These are phyloP conservation scores for Mangifera indica DNA, from an alignment of 345 rosid species.

Conservation along the genomic window DNA sequence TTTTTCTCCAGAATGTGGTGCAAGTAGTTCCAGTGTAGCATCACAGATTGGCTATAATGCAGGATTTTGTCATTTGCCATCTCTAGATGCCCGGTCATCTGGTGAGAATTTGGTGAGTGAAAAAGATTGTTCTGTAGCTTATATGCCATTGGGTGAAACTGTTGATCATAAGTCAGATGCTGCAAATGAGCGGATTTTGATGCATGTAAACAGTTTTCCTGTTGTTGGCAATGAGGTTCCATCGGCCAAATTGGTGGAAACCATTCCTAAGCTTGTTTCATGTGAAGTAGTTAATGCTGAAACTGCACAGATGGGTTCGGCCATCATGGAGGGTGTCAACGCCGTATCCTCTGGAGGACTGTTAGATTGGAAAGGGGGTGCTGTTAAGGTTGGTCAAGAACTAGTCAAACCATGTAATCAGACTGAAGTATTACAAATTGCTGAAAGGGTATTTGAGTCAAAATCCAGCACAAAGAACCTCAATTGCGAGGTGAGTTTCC, in stretches of 20 bases:
- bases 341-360: slow-evolving; percentile 24
- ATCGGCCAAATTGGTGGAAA: slow-evolving; percentile 29
- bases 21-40: slow-evolving; percentile 36
- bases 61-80: slow-evolving; percentile 19
- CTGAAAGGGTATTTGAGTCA: slow-evolving; percentile 33
- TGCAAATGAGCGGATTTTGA: slow-evolving; percentile 24
- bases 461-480: slow-evolving; percentile 42
- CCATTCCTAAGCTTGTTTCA: slow-evolving; percentile 23
- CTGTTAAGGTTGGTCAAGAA: slow-evolving; percentile 42
- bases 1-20: slow-evolving; percentile 46
- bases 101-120: slow-evolving; percentile 30
- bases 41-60: slow-evolving; percentile 36
- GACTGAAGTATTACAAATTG: slow-evolving; percentile 32
- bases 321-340: slow-evolving; percentile 27
- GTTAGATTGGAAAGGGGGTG: slow-evolving; percentile 26
- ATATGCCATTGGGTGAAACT: slow-evolving; percentile 20
- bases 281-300: slow-evolving; percentile 38
- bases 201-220: slow-evolving; percentile 28
- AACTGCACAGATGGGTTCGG: slow-evolving; percentile 29
- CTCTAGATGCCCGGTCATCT: slow-evolving; percentile 27
- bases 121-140: slow-evolving; percentile 17
- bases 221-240: slow-evolving; percentile 35
- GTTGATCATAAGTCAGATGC: slow-evolving; percentile 22
- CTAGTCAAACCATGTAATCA: slow-evolving; percentile 39
- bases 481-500: slow-evolving; percentile 52